Percentiles rank a stretch among this genome's conserved stretches.
Evolutionary conservation across 2,329 filamentous ascomycete species (phyloP).

Genomic region (Alternaria tenuissima): DNA sequence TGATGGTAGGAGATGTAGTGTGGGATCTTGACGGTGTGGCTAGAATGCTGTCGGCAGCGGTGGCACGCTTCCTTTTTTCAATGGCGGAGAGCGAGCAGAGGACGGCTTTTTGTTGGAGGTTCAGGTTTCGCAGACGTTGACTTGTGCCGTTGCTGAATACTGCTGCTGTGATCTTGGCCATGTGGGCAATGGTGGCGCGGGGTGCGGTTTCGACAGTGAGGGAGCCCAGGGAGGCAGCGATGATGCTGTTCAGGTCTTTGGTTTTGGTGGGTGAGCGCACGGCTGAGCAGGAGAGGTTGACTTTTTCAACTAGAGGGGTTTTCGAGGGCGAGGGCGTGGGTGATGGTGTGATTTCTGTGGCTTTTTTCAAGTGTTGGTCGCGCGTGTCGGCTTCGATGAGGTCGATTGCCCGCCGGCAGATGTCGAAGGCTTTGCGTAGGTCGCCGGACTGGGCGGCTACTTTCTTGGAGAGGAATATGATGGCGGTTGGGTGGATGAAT

Average conservation of each 20-base stretch:
- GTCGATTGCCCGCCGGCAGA: constrained; percentile 88
- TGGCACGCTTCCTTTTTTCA: constrained; percentile 75
- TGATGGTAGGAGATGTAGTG: constrained; percentile 78
- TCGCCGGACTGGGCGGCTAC: constrained; percentile 94
- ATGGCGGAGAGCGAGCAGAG: constrained; percentile 87
- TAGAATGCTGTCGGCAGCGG: constrained; percentile 38
- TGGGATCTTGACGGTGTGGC: constrained; percentile 55
- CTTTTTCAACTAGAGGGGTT: constrained; percentile 80
- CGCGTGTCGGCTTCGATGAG: constrained; percentile 85
- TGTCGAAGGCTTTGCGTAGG: constrained; percentile 92
- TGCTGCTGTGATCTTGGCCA: constrained; percentile 88
- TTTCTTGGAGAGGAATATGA: constrained; percentile 93
- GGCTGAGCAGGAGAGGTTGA: constrained; percentile 70
- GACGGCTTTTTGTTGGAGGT: constrained; percentile 95
- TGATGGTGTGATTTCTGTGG: constrained; percentile 56
- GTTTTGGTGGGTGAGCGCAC: constrained; percentile 54
- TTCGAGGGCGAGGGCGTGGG: constrained; percentile 72
- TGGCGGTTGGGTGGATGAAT: constrained; percentile 91
- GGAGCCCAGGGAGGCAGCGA: constrained; percentile 60
- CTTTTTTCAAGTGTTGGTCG: constrained; percentile 72
- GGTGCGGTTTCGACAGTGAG: constrained; percentile 83
- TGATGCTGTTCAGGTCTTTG: constrained; percentile 32
- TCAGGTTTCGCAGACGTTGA: constrained; percentile 85
- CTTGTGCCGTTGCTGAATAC: constrained; percentile 89
- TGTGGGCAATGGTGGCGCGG: constrained; percentile 85